A percentile compares a stretch with the other conserved stretches of the same genome.
phyloP scores from a whole-genome alignment of 805 yeast species.

The Aciculoconidium aculeatum region DNA sequence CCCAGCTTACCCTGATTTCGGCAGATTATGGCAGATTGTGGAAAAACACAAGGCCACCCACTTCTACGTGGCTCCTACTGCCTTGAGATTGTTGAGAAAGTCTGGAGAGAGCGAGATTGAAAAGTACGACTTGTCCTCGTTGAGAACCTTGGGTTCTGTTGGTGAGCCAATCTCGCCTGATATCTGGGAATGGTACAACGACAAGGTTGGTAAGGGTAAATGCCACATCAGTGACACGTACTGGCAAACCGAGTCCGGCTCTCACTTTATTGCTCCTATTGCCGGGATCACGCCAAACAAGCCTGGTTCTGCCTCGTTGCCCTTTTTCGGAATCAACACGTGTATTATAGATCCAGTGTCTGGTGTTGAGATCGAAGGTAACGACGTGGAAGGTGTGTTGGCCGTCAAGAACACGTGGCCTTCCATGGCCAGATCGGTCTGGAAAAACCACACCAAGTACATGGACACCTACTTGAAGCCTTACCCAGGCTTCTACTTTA shows the following conservation, averaged over 20 bases:
- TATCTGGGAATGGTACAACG: slow-evolving; percentile 83
- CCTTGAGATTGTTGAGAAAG: slow-evolving; percentile 67
- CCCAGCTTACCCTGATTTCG: slow-evolving; percentile 76
- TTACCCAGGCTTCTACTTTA: slow-evolving; percentile 75
- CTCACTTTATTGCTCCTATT: slow-evolving; percentile 71
- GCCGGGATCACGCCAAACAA: slow-evolving; percentile 74
- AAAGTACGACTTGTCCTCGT: slow-evolving; percentile 54
- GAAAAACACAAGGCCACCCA: slow-evolving; percentile 68
- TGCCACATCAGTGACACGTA: slow-evolving; percentile 77
- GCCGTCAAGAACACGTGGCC: slow-evolving; percentile 77
- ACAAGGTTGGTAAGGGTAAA: slow-evolving; percentile 61
- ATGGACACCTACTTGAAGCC: slow-evolving; percentile 80
- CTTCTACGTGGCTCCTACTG: slow-evolving; percentile 83
- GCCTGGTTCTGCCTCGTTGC: slow-evolving; percentile 82
- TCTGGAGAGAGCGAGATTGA: slow-evolving; percentile 63
- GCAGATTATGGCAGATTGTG: slow-evolving; percentile 76
- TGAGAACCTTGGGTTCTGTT: slow-evolving; percentile 73
- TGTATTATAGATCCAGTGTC: slow-evolving; percentile 67
- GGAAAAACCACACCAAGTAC: slow-evolving; percentile 69
- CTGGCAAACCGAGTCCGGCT: slow-evolving; percentile 88
- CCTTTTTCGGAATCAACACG: slow-evolving; percentile 77
- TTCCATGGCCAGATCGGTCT: slow-evolving; percentile 76
- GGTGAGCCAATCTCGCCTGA: slow-evolving; percentile 87
- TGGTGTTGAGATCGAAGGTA: slow-evolving; percentile 63
- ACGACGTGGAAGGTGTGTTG: slow-evolving; percentile 75